Evolutionary conservation across 257 asterid species (phyloP).

Genomic region (Solanum ahanhuiri): DNA sequence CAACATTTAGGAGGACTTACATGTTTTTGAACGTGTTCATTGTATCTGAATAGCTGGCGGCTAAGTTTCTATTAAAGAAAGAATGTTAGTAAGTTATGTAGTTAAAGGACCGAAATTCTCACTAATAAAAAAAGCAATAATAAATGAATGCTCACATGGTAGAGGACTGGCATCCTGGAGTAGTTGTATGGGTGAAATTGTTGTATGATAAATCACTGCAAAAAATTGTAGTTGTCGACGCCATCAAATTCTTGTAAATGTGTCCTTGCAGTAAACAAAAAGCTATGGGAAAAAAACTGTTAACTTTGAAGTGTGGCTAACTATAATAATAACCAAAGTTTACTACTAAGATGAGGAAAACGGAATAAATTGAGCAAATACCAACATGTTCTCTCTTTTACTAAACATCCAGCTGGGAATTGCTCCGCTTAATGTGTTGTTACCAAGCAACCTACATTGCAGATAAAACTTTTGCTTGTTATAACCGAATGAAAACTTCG

Average conservation of each 20-base stretch:
- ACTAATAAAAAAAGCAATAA: neutral
- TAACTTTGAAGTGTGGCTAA: neutral
- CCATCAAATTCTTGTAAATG: neutral
- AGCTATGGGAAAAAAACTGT: neutral
- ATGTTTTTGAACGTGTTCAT: neutral
- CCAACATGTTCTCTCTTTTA: conserved; percentile 27
- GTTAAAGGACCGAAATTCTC: neutral
- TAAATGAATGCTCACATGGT: conserved; percentile 32
- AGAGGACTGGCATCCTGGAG: conserved; percentile 31
- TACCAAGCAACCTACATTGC: conserved; percentile 50
- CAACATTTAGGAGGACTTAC: conserved; percentile 32
- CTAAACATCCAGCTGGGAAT: conserved; percentile 40
- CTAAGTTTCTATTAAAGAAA: conserved; percentile 53
- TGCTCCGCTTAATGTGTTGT: conserved; percentile 58
- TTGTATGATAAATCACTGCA: conserved; percentile 91
- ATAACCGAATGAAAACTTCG: neutral
- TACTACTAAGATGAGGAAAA: neutral
- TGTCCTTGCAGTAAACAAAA: neutral
- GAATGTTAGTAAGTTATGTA: neutral
- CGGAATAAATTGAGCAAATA: neutral
- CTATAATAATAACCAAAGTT: neutral
- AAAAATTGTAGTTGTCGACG: neutral
- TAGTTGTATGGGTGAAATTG: conserved; percentile 38
- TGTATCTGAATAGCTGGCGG: conserved; percentile 52
- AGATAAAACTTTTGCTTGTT: neutral